These are phyloP conservation scores for Skeletonema potamos DNA, from an alignment of 108 stramenopile species.

Conservation along the genomic window DNA sequence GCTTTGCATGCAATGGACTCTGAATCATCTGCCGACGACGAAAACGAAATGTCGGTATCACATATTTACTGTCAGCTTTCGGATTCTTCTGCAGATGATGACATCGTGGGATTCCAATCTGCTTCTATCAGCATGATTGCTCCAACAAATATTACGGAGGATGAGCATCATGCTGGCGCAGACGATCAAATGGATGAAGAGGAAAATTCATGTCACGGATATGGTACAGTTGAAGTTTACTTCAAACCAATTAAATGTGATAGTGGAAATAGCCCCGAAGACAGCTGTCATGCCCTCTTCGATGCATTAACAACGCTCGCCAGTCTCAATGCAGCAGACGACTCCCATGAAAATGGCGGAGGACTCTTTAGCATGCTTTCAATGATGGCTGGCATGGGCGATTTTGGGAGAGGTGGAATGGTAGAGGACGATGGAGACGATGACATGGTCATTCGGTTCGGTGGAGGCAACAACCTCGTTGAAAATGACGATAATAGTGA, in stretches of 20 bases:
- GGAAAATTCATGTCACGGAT: not conserved
- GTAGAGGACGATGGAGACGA: constrained; percentile 1
- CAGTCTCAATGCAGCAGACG: constrained; percentile 56
- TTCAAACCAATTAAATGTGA: constrained; percentile 34
- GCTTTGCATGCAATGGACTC: constrained; percentile 69
- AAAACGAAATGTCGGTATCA: not conserved
- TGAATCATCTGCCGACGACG: constrained; percentile 1
- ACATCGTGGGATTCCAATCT: constrained; percentile 15
- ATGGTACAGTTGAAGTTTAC: constrained; percentile 53
- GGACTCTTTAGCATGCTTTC: constrained; percentile 41
- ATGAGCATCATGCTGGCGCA: not conserved
- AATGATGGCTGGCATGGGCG: constrained; percentile 46
- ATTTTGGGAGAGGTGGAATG: constrained; percentile 17
- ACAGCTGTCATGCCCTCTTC: constrained; percentile 58
- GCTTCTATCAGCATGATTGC: constrained; percentile 12
- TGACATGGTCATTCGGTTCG: constrained; percentile 7
- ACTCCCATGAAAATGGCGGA: constrained; percentile 36
- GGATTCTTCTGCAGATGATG: constrained; percentile 12
- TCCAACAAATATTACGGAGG: constrained; percentile 37
- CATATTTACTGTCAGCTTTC: constrained; percentile 40
- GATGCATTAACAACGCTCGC: constrained; percentile 64
- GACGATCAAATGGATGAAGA: constrained; percentile 5
- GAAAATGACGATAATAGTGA: constrained; percentile 10
- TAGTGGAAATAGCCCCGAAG: constrained; percentile 8
- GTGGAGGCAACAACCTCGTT: constrained; percentile 6